These are phyloP conservation scores for Septoria linicola DNA, from an alignment of 2,329 filamentous ascomycete genomes.

Conservation along the genomic window DNA sequence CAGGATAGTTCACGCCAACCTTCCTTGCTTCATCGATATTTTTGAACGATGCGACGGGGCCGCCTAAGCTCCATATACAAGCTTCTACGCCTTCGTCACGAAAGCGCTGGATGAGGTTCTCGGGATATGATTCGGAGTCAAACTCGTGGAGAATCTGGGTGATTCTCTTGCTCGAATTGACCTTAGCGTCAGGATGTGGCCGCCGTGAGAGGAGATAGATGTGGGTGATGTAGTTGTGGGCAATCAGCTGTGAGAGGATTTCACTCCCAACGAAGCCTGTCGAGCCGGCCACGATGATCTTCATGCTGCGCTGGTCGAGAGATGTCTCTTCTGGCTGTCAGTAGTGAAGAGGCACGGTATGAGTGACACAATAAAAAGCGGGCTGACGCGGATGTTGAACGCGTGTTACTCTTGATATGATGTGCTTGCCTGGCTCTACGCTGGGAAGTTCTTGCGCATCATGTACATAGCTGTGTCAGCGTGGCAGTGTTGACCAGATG, in stretches of 20 bases:
- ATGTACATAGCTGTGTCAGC: too few species aligned
- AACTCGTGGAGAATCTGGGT: constrained; percentile 40
- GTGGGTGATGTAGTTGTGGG: constrained; percentile 50
- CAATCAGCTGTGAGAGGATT: constrained; percentile 54
- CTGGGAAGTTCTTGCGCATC: too few species aligned
- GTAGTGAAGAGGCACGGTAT: not conserved
- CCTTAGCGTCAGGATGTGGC: constrained; percentile 30
- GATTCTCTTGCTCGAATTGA: constrained; percentile 35
- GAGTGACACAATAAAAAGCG: too few species aligned
- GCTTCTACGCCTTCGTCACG: constrained; percentile 43
- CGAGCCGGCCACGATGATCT: constrained; percentile 58
- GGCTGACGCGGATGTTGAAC: too few species aligned
- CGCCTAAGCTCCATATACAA: constrained; percentile 47
- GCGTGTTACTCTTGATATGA: too few species aligned
- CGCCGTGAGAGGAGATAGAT: constrained; percentile 38
- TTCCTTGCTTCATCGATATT: constrained; percentile 35
- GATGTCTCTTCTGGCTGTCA: not conserved
- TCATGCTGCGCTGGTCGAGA: constrained; percentile 47
- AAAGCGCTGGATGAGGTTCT: constrained; percentile 44
- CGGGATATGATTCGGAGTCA: constrained; percentile 56
- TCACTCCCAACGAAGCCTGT: constrained; percentile 60
- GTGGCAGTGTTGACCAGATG: too few species aligned
- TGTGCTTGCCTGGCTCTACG: too few species aligned
- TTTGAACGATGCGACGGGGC: constrained; percentile 28
- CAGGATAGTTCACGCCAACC: constrained; percentile 36